Evolutionary conservation across 176 grass and related monocot genomes (phyloP).

Genomic region (Oryza nivara): DNA sequence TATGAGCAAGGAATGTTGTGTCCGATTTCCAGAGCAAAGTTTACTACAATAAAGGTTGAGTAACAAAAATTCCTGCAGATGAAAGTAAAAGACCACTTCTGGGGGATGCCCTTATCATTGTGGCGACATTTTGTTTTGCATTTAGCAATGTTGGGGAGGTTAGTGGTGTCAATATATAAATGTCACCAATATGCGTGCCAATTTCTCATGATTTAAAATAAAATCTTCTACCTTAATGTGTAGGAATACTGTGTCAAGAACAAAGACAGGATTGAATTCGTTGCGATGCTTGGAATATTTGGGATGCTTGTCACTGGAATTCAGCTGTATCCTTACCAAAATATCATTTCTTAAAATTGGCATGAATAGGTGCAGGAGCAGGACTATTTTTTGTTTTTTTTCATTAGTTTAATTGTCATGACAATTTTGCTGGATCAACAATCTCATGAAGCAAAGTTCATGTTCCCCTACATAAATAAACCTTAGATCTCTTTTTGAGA

Average conservation of each 20-base stretch:
- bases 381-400: not conserved
- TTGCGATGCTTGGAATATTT: conserved; percentile 56
- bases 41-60: not conserved
- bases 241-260: conserved; percentile 60
- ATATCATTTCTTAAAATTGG: not conserved
- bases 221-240: not conserved
- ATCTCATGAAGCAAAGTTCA: conserved; percentile 7
- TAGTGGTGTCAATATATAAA: not conserved
- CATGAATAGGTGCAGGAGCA: not conserved
- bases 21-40: not conserved
- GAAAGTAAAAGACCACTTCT: conserved; percentile 41
- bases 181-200: not conserved
- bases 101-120: conserved; percentile 50
- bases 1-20: not conserved
- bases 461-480: conserved; percentile 7
- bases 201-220: not conserved
- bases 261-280: conserved; percentile 50
- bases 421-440: not conserved
- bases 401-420: not conserved
- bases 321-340: conserved; percentile 52
- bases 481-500: conserved; percentile 37
- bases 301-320: conserved; percentile 42
- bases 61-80: conserved; percentile 31
- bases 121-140: conserved; percentile 50
- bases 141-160: conserved; percentile 64